These are phyloP conservation scores for Chlorophyllum brunneum DNA, from an alignment of 768 basidiomycete species.

Conservation along the genomic window DNA sequence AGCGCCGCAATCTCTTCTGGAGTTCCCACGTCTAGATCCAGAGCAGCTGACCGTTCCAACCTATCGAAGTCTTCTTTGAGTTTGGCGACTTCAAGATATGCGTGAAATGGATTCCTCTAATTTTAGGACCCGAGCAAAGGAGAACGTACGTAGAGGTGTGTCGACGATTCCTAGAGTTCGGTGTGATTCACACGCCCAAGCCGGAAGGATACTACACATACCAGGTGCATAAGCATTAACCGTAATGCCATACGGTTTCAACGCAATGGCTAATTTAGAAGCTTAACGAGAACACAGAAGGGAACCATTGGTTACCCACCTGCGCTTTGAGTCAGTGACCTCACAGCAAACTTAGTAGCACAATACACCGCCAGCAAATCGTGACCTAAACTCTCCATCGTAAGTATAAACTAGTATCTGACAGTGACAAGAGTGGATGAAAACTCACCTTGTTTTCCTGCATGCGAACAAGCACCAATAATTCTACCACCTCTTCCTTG, in stretches of 20 bases:
- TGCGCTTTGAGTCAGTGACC: slow-evolving; percentile 35
- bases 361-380: slow-evolving; percentile 23
- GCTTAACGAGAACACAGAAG: background rate
- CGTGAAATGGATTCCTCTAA: background rate
- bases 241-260: slow-evolving; percentile 34
- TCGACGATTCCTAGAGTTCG: background rate
- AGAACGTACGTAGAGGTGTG: slow-evolving; percentile 6
- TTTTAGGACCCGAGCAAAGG: background rate
- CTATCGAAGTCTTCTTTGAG: background rate
- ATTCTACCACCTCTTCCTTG: slow-evolving; percentile 53
- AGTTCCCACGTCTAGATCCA: background rate
- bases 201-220: background rate
- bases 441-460: slow-evolving; percentile 27
- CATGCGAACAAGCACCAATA: slow-evolving; percentile 38
- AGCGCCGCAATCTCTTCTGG: slow-evolving; percentile 17
- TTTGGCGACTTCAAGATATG: background rate
- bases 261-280: slow-evolving; percentile 27
- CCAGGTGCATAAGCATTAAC: slow-evolving; percentile 43
- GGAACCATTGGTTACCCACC: slow-evolving; percentile 21
- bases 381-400: background rate
- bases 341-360: slow-evolving; percentile 35
- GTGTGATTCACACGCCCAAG: background rate
- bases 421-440: too few relatives aligned
- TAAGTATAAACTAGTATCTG: too few relatives aligned
- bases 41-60: background rate